Evolutionary conservation across 164 flowering plant genomes (phyloP), one percentile per base, ranked within the genome.

Genomic region (Amborella trichopoda): DNA sequence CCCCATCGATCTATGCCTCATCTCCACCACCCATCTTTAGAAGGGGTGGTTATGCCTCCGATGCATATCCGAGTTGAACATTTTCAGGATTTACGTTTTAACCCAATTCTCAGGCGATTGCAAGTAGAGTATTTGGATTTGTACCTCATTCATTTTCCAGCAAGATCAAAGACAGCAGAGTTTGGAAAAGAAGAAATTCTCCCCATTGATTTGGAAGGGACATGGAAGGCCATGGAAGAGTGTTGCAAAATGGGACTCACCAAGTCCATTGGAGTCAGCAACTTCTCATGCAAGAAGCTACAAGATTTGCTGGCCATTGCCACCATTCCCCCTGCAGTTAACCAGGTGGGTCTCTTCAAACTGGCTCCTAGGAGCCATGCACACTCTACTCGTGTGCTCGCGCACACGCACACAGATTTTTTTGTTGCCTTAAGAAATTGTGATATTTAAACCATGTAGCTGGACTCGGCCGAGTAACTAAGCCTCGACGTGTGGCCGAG

Each of bases 231-330:
- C 23, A 52, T 51, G 62, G 51, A 58, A n/a, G 52, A 30, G 40
- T 58, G 62, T 18, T 53, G 48, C 5, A 21, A 19, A 40, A 28
- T 58, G 8, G 63, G 57, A 38, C 43, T 59, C 13, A 19, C 57
- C 5, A 59, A 59, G 16, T 59, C 57, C 14, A 59, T 59, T 23
- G 63, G 63, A 12, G 58, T 53, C 18, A 46, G 53, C 49, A 59
- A 59, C 27, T 59, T 59, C 52, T 22, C 63, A 6, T 47, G 53
- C 43, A 59, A 59, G 63, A 59, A 59, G 53, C 53, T 59, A 4
- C 21, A 14, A 3, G 28, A 38, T 2, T 25, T 59, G 33, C 28
- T 59, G 13, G 33, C 47, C 23, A 19, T 23, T 10, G 58, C 57
- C 5, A 59, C 11, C 11, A 59, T 59, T 30, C 58, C 58, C 17